Evolutionary conservation across 1,284 basidiomycete genomes (phyloP).

Genomic region (Marasmius fiardii): DNA sequence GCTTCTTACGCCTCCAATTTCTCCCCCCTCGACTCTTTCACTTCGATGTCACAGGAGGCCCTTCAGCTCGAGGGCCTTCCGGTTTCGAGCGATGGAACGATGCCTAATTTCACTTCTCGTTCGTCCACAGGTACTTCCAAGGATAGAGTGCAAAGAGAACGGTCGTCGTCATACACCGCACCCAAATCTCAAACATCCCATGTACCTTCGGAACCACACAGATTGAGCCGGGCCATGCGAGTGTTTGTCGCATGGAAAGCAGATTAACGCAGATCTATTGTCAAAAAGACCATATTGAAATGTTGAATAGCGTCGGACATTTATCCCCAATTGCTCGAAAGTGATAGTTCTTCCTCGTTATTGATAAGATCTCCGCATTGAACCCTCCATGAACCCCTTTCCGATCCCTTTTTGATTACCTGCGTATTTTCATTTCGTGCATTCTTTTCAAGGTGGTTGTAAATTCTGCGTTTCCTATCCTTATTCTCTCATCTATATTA

Average conservation of each 20-base stretch:
- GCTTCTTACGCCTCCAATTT: constrained; percentile 5
- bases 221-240: constrained; percentile 49
- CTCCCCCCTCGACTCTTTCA: background rate
- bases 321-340: no score
- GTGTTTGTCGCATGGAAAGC: constrained; percentile 61
- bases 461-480: background rate
- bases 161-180: background rate
- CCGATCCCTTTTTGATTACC: background rate
- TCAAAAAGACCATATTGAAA: no score
- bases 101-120: background rate
- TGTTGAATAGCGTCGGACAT: no score
- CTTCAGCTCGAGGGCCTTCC: constrained; percentile 1
- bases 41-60: background rate
- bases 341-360: background rate
- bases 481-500: background rate
- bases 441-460: background rate
- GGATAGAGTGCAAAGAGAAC: background rate
- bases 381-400: no score
- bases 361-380: background rate
- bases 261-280: background rate
- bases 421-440: background rate
- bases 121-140: background rate
- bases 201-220: constrained; percentile 21
- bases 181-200: background rate
- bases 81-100: background rate